phyloP scores from a whole-genome alignment of 805 yeast genomes.

The Jamesozyma jinghongensis region DNA sequence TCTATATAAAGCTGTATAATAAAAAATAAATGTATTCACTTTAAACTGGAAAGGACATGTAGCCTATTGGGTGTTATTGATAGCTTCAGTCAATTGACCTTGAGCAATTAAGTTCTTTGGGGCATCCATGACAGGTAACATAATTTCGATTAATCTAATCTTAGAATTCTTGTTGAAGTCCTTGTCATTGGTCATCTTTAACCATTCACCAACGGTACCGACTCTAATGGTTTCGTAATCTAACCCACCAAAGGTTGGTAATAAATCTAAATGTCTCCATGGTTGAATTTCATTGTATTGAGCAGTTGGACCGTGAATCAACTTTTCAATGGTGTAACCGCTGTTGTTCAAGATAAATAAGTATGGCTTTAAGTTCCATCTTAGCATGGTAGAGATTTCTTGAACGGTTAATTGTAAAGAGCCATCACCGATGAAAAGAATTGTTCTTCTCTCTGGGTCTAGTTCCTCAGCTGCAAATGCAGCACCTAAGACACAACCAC shows the following conservation, averaged over 20 bases:
- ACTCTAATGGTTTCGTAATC: slow-evolving; percentile 30
- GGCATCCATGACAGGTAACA: slow-evolving; percentile 62
- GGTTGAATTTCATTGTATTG: slow-evolving; percentile 50
- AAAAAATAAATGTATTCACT: too few species aligned
- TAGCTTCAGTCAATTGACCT: slow-evolving; percentile 49
- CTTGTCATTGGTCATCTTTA: slow-evolving; percentile 36
- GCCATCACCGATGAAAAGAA: slow-evolving; percentile 58
- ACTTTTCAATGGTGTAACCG: slow-evolving; percentile 45
- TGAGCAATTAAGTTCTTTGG: slow-evolving; percentile 54
- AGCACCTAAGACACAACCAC: slow-evolving; percentile 55
- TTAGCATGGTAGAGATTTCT: slow-evolving; percentile 52
- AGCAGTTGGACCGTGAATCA: slow-evolving; percentile 52
- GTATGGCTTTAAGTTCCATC: slow-evolving; percentile 51
- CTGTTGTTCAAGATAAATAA: slow-evolving; percentile 42
- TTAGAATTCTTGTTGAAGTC: slow-evolving; percentile 44
- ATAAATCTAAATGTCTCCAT: slow-evolving; percentile 42
- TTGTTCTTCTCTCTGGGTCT: slow-evolving; percentile 44
- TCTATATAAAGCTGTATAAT: too few species aligned
- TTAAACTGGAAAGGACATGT: too few species aligned
- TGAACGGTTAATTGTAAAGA: slow-evolving; percentile 58
- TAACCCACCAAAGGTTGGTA: slow-evolving; percentile 7
- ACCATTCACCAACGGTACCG: slow-evolving; percentile 47
- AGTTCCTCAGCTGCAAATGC: slow-evolving; percentile 49
- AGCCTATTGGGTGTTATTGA: slow-evolving; percentile 30
- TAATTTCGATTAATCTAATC: slow-evolving; percentile 56